Evolutionary conservation across 208 protist genomes (phyloP).

Genomic region (Trichomonas gallinae): DNA sequence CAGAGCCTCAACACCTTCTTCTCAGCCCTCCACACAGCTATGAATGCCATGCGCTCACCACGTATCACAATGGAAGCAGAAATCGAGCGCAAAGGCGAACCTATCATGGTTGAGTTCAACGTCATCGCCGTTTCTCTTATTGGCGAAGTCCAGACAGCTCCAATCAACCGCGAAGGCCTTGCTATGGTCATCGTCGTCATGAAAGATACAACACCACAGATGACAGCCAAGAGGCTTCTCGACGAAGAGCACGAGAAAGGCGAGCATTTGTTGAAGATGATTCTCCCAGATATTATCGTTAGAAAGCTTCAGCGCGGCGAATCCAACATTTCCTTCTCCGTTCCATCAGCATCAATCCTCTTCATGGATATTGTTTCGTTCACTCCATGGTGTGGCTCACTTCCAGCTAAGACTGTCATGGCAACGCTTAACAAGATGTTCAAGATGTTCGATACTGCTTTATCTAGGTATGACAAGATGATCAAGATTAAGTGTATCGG

Average conservation of each 20-base stretch:
- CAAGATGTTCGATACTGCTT: background rate
- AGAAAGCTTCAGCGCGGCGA: background rate
- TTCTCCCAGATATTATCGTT: background rate
- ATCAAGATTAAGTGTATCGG: conserved; percentile 17
- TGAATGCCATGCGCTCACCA: background rate
- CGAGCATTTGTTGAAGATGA: background rate
- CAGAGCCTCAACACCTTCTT: background rate
- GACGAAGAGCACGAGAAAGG: background rate
- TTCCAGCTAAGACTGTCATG: background rate
- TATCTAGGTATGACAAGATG: background rate
- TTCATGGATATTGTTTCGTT: conserved; percentile 7
- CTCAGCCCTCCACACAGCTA: background rate
- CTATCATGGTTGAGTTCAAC: background rate
- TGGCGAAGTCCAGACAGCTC: background rate
- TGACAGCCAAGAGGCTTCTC: background rate
- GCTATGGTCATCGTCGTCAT: background rate
- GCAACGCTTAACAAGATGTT: background rate
- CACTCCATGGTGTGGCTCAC: background rate
- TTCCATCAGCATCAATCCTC: background rate
- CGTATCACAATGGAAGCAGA: background rate
- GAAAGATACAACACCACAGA: background rate
- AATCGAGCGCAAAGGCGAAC: background rate
- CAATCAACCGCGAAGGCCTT: background rate
- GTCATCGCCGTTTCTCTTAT: background rate
- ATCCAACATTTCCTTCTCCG: background rate